Evolutionary conservation across 2,329 filamentous ascomycete species (phyloP).

Genomic region (Podosphaera leucotricha): DNA sequence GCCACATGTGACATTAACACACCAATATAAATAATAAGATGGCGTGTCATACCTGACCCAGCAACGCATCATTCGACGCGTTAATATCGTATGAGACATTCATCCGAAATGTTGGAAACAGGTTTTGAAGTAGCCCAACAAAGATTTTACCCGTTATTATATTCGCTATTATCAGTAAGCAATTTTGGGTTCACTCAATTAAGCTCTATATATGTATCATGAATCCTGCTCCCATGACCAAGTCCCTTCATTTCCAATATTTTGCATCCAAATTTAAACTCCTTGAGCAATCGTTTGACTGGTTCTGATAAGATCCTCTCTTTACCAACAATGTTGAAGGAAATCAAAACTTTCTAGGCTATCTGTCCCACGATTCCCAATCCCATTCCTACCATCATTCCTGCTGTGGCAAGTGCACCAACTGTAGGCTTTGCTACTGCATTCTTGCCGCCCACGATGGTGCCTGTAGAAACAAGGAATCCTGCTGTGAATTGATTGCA

Average conservation of each 20-base stretch:
- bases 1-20: not conserved
- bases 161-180: too few relatives aligned
- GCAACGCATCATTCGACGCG: not conserved
- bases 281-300: not conserved
- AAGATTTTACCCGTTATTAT: too few relatives aligned
- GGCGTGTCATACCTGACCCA: not conserved
- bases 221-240: too few relatives aligned
- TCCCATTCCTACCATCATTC: constrained; percentile 9
- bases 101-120: not conserved
- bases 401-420: constrained; percentile 8
- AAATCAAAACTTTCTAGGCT: constrained; percentile 2
- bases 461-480: constrained; percentile 6
- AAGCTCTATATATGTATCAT: too few relatives aligned
- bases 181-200: too few relatives aligned
- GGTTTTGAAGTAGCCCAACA: too few relatives aligned
- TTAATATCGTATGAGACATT: not conserved
- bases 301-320: not conserved
- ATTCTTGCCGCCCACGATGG: constrained; percentile 1
- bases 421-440: constrained; percentile 8
- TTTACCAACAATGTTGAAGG: not conserved
- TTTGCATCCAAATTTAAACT: not conserved
- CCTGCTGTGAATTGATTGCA: constrained; percentile 12
- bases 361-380: constrained; percentile 10
- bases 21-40: not conserved
- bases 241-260: not conserved